phyloP scores from a whole-genome alignment of 1,139 yeast genomes.

The Sugiyamaella pinicola region DNA sequence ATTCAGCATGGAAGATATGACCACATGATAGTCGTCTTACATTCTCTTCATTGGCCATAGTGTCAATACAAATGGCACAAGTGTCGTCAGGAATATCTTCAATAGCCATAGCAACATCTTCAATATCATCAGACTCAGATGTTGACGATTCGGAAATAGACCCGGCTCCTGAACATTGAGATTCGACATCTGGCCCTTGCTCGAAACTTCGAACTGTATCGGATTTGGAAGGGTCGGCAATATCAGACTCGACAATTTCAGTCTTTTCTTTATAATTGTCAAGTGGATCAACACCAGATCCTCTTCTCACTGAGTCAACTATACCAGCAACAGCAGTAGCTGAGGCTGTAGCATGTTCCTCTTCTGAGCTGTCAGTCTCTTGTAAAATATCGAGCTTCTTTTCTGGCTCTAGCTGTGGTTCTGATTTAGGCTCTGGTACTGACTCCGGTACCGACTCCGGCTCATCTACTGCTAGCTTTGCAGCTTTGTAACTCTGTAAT shows the following conservation, averaged over 20 bases:
- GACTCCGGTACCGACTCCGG: not conserved
- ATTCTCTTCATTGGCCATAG: conserved; percentile 59
- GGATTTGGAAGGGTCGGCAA: conserved; percentile 4
- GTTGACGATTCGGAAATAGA: conserved; percentile 5
- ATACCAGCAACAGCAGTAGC: too few species aligned
- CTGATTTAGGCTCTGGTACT: too few species aligned
- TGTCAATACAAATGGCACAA: conserved; percentile 80
- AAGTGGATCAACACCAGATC: too few species aligned
- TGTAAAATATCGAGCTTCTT: conserved; percentile 21
- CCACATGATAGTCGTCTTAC: conserved; percentile 81
- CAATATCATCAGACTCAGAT: conserved; percentile 28
- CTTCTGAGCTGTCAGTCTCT: conserved; percentile 14
- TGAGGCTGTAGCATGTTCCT: too few species aligned
- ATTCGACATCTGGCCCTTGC: conserved; percentile 27
- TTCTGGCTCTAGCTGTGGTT: too few species aligned
- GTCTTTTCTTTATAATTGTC: too few species aligned
- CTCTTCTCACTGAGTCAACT: too few species aligned
- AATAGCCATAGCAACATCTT: conserved; percentile 28
- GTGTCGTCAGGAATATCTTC: conserved; percentile 49
- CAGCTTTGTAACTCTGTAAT: conserved; percentile 55
- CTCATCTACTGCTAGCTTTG: conserved; percentile 40
- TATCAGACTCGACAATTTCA: too few species aligned
- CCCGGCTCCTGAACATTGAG: conserved; percentile 4
- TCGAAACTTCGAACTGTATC: conserved; percentile 21
- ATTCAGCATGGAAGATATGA: conserved; percentile 78